phyloP scores from a whole-genome alignment of 169 alveolate species.

The Perkinsus olseni region DNA sequence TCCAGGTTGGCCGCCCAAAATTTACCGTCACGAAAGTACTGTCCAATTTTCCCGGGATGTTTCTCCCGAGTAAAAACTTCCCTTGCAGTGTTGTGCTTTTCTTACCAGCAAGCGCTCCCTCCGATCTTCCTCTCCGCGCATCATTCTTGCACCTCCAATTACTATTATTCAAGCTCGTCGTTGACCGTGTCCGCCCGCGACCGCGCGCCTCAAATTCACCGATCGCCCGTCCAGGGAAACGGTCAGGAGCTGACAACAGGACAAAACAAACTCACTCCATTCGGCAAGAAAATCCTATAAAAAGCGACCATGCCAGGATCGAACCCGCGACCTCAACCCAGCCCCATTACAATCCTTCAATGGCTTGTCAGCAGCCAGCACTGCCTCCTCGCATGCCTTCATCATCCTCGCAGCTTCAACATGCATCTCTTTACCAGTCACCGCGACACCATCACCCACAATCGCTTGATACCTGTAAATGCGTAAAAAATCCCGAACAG shows the following conservation, averaged over 20 bases:
- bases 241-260: not conserved
- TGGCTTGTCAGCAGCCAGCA: not conserved
- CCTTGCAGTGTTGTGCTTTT: too few species aligned
- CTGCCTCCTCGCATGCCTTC: not conserved
- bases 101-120: not conserved
- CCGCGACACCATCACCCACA: not conserved
- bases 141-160: not conserved
- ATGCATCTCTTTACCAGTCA: not conserved
- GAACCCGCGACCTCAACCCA: not conserved
- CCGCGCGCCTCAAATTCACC: not conserved
- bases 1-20: too few species aligned
- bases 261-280: not conserved
- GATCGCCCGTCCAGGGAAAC: not conserved
- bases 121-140: not conserved
- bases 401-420: not conserved
- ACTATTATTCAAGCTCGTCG: not conserved
- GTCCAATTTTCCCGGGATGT: not conserved
- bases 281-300: not conserved
- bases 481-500: too few species aligned
- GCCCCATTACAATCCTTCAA: not conserved
- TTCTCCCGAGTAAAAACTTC: not conserved
- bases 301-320: too few species aligned
- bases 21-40: not conserved
- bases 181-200: not conserved
- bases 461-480: not conserved